These are phyloP conservation scores for Starmerella potacharoeniae DNA, from an alignment of 805 yeast genomes.

Conservation along the genomic window DNA sequence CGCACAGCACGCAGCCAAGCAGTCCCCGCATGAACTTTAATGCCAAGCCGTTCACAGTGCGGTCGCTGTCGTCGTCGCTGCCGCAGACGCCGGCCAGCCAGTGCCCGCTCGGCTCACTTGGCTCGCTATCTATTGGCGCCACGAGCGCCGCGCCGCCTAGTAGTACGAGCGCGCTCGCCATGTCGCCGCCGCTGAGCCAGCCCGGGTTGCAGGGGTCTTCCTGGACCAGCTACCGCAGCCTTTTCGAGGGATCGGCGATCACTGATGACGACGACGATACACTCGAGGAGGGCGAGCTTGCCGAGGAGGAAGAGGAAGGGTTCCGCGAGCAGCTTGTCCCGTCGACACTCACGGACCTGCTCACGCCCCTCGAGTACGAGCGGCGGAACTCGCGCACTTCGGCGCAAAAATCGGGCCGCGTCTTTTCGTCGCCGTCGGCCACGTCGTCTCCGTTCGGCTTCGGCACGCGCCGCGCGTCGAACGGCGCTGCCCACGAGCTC, in stretches of 20 bases:
- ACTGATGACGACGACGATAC: constrained; percentile 30
- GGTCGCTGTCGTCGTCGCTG: constrained; percentile 1
- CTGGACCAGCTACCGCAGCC: constrained; percentile 1
- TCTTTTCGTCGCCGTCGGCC: constrained; percentile 11
- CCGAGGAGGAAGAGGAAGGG: constrained; percentile 27
- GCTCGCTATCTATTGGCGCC: background rate
- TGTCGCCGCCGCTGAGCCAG: background rate
- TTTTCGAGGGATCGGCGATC: constrained; percentile 29
- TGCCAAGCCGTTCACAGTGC: background rate
- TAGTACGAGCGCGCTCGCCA: background rate
- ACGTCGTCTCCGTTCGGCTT: constrained; percentile 1
- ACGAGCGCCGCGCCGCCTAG: background rate
- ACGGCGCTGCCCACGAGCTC: background rate
- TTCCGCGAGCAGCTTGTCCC: constrained; percentile 75
- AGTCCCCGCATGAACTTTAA: constrained; percentile 1
- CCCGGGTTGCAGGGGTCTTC: background rate
- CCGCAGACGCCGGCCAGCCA: constrained; percentile 1
- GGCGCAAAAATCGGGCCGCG: constrained; percentile 13
- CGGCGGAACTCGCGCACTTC: constrained; percentile 49
- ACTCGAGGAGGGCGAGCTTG: background rate
- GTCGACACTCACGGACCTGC: constrained; percentile 60
- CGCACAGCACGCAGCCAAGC: background rate
- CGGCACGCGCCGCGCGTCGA: constrained; percentile 3
- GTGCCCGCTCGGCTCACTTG: background rate
- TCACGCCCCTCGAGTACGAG: constrained; percentile 70